A percentile compares a stretch with the other conserved stretches of the same genome.
phyloP scores from a whole-genome alignment of 78 protist species.

The Dictyostelium purpureum region DNA sequence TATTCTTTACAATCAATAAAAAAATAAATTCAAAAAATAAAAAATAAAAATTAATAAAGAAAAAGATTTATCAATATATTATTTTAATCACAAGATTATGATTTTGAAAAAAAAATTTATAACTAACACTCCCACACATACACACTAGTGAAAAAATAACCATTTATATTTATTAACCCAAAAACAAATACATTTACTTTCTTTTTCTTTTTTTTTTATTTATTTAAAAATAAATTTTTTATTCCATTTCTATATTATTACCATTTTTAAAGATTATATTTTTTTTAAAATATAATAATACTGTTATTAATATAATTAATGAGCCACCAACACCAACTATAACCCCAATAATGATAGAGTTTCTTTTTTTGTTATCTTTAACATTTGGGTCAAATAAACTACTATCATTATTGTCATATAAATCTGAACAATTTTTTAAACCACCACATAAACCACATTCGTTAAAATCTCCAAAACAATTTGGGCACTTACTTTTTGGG shows the following conservation, averaged over 20 bases:
- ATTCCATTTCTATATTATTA: neutral
- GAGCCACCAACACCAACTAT: constrained; percentile 3
- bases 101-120: too few relatives aligned
- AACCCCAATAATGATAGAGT: neutral
- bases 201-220: too few relatives aligned
- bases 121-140: too few relatives aligned
- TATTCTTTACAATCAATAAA: too few relatives aligned
- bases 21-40: too few relatives aligned
- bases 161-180: too few relatives aligned
- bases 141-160: too few relatives aligned
- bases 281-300: neutral
- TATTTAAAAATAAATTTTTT: too few relatives aligned
- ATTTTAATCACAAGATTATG: too few relatives aligned
- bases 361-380: neutral
- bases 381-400: neutral
- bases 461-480: neutral
- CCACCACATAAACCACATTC: constrained; percentile 63
- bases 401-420: neutral
- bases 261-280: neutral
- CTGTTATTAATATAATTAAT: neutral
- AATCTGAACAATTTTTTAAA: neutral
- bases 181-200: too few relatives aligned
- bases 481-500: neutral
- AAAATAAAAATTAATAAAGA: too few relatives aligned
- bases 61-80: too few relatives aligned